Evolutionary conservation across 1,139 yeast species (phyloP).

Genomic region (Saccharomyces hybrid): DNA sequence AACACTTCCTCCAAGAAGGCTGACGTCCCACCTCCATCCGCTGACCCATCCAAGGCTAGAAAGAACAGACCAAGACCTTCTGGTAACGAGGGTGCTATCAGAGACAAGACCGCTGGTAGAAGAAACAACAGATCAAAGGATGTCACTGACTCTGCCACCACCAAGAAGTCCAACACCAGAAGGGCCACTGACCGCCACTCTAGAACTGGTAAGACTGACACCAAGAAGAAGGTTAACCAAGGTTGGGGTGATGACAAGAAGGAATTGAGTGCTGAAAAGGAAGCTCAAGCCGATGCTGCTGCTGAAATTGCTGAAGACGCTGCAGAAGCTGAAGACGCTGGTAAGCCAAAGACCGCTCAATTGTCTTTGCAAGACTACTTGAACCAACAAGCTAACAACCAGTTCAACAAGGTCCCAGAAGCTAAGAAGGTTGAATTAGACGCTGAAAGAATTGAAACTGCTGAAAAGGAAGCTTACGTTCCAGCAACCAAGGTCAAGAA

Average conservation of each 20-base stretch:
- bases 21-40: conserved; percentile 77
- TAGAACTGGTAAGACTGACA: conserved; percentile 74
- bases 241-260: conserved; percentile 77
- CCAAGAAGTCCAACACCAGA: conserved; percentile 54
- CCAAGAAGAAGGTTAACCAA: conserved; percentile 74
- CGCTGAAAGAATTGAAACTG: conserved; percentile 46
- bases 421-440: conserved; percentile 40
- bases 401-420: conserved; percentile 39
- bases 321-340: conserved; percentile 42
- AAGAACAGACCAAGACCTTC: conserved; percentile 58
- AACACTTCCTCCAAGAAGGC: conserved; percentile 80
- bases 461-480: conserved; percentile 46
- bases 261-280: conserved; percentile 34
- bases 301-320: conserved; percentile 44
- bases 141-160: conserved; percentile 49
- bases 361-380: conserved; percentile 48
- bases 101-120: conserved; percentile 58
- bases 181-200: conserved; percentile 67
- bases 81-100: conserved; percentile 89
- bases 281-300: conserved; percentile 8
- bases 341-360: conserved; percentile 43
- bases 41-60: conserved; percentile 75
- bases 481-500: conserved; percentile 53
- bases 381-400: conserved; percentile 43
- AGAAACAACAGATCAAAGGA: conserved; percentile 55